These are phyloP conservation scores for Claviceps arundinis DNA, from an alignment of 2,329 filamentous ascomycete species.

Conservation along the genomic window DNA sequence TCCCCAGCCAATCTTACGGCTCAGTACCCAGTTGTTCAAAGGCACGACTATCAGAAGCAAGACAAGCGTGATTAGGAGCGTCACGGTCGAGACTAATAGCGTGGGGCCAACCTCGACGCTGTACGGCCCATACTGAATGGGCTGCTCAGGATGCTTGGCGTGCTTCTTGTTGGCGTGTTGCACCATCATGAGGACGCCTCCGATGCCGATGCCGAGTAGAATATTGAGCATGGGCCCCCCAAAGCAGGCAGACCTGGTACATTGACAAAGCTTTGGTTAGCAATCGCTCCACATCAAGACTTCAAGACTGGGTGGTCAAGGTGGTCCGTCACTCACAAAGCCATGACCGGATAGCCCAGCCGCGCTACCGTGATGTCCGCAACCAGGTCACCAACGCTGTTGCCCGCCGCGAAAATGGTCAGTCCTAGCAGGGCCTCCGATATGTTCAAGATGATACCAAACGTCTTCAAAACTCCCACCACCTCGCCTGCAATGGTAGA, in stretches of 20 bases:
- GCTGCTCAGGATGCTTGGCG: slow-evolving; percentile 50
- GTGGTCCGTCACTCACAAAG: slow-evolving; percentile 39
- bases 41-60: slow-evolving; percentile 72
- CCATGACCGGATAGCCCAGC: slow-evolving; percentile 94
- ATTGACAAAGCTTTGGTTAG: background rate
- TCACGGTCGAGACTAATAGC: slow-evolving; percentile 72
- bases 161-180: slow-evolving; percentile 52
- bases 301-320: background rate
- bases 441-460: slow-evolving; percentile 85
- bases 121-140: slow-evolving; percentile 61
- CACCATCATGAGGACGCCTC: slow-evolving; percentile 78
- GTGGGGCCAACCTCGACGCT: slow-evolving; percentile 74
- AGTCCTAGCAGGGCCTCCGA: slow-evolving; percentile 89
- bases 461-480: slow-evolving; percentile 82
- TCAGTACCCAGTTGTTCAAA: slow-evolving; percentile 75
- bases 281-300: background rate
- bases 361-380: slow-evolving; percentile 89
- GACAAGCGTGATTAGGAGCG: slow-evolving; percentile 66
- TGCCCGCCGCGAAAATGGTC: slow-evolving; percentile 92
- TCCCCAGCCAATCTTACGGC: slow-evolving; percentile 64
- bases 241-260: slow-evolving; percentile 66
- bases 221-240: slow-evolving; percentile 99
- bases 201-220: slow-evolving; percentile 82
- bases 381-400: slow-evolving; percentile 86
- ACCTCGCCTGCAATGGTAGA: slow-evolving; percentile 92